Evolutionary conservation across 306 rosid species (phyloP).

Genomic region (Inga oerstediana): DNA sequence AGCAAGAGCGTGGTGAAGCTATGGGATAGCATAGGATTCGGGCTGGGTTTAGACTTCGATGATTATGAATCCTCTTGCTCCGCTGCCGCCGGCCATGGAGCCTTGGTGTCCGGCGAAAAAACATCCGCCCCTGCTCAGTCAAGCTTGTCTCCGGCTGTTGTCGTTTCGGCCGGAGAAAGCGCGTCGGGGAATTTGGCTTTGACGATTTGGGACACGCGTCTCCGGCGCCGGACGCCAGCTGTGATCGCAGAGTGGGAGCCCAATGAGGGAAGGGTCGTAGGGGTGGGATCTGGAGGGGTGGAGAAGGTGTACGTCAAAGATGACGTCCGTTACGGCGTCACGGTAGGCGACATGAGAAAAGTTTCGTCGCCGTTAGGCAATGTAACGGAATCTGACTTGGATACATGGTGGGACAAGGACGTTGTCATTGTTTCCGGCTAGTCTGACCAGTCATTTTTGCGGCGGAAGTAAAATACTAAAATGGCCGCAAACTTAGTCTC

Average conservation of each 20-base stretch:
- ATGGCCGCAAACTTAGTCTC: not conserved
- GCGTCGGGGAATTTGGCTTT: constrained; percentile 40
- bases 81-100: not conserved
- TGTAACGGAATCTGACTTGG: constrained; percentile 56
- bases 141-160: constrained; percentile 40
- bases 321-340: constrained; percentile 44
- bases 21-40: constrained; percentile 76
- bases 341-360: constrained; percentile 78
- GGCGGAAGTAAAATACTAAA: constrained; percentile 29
- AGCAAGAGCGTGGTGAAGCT: constrained; percentile 78
- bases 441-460: constrained; percentile 32
- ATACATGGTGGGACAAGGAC: constrained; percentile 71
- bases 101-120: not conserved
- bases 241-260: constrained; percentile 77
- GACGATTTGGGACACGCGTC: constrained; percentile 79
- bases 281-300: constrained; percentile 60
- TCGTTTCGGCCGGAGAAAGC: constrained; percentile 42
- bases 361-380: constrained; percentile 53
- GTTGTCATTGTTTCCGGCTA: constrained; percentile 43
- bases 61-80: constrained; percentile 27
- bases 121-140: constrained; percentile 22
- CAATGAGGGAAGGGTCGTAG: constrained; percentile 50
- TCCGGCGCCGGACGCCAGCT: constrained; percentile 58
- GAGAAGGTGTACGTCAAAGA: constrained; percentile 66
- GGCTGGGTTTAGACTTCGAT: constrained; percentile 49